A percentile compares a stretch with the other conserved stretches of the same genome.
Evolutionary conservation across 2,329 filamentous ascomycete genomes (phyloP).

Genomic region (Fonsecaea pedrosoi): DNA sequence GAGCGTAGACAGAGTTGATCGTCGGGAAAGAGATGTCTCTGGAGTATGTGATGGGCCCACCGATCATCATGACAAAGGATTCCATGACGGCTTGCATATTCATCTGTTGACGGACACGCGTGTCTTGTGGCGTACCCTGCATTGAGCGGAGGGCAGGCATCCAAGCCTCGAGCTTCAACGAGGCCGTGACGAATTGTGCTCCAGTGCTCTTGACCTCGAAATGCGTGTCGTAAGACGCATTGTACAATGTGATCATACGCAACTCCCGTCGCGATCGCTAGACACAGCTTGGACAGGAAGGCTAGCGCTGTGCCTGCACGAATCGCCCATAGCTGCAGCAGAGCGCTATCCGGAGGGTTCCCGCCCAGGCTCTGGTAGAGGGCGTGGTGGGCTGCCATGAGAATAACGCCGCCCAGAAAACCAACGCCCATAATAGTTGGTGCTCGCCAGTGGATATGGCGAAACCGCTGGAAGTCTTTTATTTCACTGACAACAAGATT

Average conservation of each 20-base stretch:
- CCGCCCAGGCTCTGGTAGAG: constrained; percentile 24
- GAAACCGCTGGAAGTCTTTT: constrained; percentile 16
- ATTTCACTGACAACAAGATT: constrained; percentile 16
- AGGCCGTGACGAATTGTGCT: constrained; percentile 17
- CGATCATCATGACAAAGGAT: constrained; percentile 28
- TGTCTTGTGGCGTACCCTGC: constrained; percentile 7
- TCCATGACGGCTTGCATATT: constrained; percentile 33
- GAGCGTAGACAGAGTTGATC: constrained; percentile 23
- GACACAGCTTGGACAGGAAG: constrained; percentile 23
- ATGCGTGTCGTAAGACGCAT: constrained; percentile 23
- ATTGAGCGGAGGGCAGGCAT: constrained; percentile 22
- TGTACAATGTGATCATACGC: constrained; percentile 30
- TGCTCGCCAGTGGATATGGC: constrained; percentile 26
- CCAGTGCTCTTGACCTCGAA: constrained; percentile 27
- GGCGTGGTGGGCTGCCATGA: constrained; percentile 24
- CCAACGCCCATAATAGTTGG: constrained; percentile 23
- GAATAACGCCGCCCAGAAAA: constrained; percentile 16
- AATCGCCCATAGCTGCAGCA: constrained; percentile 28
- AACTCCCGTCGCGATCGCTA: constrained; percentile 23
- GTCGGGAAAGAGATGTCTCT: constrained; percentile 8
- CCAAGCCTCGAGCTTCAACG: constrained; percentile 22
- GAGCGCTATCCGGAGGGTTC: constrained; percentile 16
- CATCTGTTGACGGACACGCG: constrained; percentile 22
- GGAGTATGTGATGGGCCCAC: constrained; percentile 17
- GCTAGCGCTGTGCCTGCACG: constrained; percentile 28